Evolutionary conservation across 2,329 filamentous ascomycete genomes (phyloP), one percentile per base, ranked within the genome.

Genomic region (Teratosphaeria zuluensis): DNA sequence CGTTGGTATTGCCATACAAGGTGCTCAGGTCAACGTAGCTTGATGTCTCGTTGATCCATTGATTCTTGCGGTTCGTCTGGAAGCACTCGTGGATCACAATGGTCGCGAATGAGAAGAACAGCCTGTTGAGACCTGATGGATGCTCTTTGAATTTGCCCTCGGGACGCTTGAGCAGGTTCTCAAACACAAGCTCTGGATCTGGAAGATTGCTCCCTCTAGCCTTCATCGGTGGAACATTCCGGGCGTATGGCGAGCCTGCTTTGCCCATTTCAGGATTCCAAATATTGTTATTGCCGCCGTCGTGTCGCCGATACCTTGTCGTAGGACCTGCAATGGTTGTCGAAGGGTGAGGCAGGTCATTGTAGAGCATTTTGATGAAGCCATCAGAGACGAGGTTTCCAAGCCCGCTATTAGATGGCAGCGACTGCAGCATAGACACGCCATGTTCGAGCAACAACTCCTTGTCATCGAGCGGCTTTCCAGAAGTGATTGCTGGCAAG

Each of bases 331-430:
- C 75, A 12, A 76, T 63, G 21, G 77, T 78, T 1, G 74, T 72
- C 4, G 77, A 70, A 12, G 80, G 80, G 64, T 82, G 80, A 33
- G 79, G 79, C 14, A 82, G 70, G 63, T 81, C 79, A 60, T 77
- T 67, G 74, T 76, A 82, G 3, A 82, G 73, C 78, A 81, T 80
- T 5, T 70, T 70, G 59, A 81, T 80, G 68, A 81, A 81, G 24
- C 73, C 74, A 67, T 79, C 74, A 3, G 78, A 78, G 6, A 80
- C 71, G n/a, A 72, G 75, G 51, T 73, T 66, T 55, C 76, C 74
- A n/a, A 81, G 69, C 12, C 77, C 74, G 63, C 78, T 81, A 68
- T 80, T 78, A 14, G 70, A 62, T 8, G 79, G 79, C n/a, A 81
- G 68, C 1, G 71, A 69, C 61, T 81, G 79, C 21, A 82, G 73